Evolutionary conservation across 23 red algal species (phyloP), one percentile per base, ranked within the genome.

Genomic region (Gracilariopsis chorda): DNA sequence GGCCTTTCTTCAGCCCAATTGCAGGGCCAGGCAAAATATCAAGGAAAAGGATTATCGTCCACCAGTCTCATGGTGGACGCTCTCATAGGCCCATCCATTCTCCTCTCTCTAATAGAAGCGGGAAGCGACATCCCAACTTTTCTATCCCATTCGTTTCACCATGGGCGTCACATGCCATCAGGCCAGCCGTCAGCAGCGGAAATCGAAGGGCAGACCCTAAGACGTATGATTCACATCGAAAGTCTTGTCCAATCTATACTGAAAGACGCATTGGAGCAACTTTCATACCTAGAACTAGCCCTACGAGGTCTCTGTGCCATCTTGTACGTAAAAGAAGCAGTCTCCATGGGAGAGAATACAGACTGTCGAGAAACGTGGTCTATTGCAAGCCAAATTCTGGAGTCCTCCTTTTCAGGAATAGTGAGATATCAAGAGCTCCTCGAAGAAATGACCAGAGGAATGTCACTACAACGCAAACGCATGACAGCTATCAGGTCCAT

Each of bases 271-370:
- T 51, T 81, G 48, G 32, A 56, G 32, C 45, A 56, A 4, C 34
- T 28, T 29, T 25, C 48, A n/a, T 56, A 28, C 20, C 24, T 57
- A 21, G 77, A 81, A 33, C 33, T 58, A n/a, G 47, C 25, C 0
- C 77, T 81, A 27, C 77, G 77, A 10, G 48, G 77, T 16, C 77
- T 81, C 20, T 56, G 35, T 17, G 42, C 45, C 17, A 81, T 81
- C 45, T 30, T 62, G 46, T 44, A 36, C 52, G 51, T 81, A 33
- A 33, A 81, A 33, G 52, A 81, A n/a, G 24, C n/a, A 37, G 30
- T 59, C 32, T 37, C 20, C 71, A 77, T 44, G 12, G 71, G 47
- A 16, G 7, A 58, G 14, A 25, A 58, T 25, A 58, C n/a, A 58
- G 53, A 58, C 16, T 3, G 53, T 6, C 53, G 53, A 19, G 53